Evolutionary conservation across 306 rosid genomes (phyloP).

Genomic region (Luffa aegyptiaca): DNA sequence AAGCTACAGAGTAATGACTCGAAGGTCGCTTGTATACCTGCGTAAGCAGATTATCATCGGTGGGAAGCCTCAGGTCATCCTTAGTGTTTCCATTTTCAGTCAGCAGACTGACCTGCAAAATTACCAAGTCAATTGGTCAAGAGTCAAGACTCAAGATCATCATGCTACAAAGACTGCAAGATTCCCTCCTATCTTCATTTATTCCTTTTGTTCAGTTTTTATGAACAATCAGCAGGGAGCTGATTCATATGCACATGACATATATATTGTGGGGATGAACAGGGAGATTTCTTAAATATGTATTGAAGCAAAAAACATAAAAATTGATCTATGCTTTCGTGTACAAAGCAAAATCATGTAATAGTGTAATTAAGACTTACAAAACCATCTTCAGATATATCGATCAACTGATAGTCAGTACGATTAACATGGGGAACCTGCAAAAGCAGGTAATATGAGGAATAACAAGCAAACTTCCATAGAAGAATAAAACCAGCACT

Average conservation of each 20-base stretch:
- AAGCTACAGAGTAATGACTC: background rate
- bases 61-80: slow-evolving; percentile 76
- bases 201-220: background rate
- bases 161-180: no score
- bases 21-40: slow-evolving; percentile 28
- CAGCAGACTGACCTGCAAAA: slow-evolving; percentile 52
- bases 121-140: slow-evolving; percentile 6
- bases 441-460: background rate
- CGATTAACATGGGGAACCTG: slow-evolving; percentile 71
- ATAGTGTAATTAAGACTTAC: slow-evolving; percentile 27
- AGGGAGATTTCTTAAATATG: background rate
- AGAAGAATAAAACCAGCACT: background rate
- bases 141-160: background rate
- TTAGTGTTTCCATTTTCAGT: slow-evolving; percentile 67
- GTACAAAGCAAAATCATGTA: background rate
- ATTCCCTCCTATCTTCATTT: background rate
- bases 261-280: background rate
- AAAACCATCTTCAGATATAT: slow-evolving; percentile 71
- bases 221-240: no score
- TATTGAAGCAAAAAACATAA: background rate
- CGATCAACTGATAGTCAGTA: slow-evolving; percentile 63
- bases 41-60: slow-evolving; percentile 48
- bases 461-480: background rate
- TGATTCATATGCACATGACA: no score
- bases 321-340: background rate